A percentile compares a stretch with the other conserved stretches of the same genome.
These are phyloP conservation scores for Volutella citrinella DNA, from an alignment of 2,329 filamentous ascomycete species.

Conservation along the genomic window DNA sequence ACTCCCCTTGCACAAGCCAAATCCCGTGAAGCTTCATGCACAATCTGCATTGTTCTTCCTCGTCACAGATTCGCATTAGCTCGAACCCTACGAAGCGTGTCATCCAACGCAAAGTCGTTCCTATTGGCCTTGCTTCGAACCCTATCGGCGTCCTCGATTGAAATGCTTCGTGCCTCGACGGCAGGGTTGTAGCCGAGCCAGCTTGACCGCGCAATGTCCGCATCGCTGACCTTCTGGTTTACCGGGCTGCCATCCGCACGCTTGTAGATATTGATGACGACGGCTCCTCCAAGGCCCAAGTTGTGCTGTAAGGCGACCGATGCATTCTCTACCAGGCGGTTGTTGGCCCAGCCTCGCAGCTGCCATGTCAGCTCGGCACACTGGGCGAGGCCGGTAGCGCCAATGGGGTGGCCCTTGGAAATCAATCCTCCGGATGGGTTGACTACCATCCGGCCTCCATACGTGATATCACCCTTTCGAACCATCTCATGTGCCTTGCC, in stretches of 20 bases:
- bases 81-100: background rate
- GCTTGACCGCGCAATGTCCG: background rate
- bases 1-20: too few species aligned
- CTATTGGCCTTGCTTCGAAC: constrained; percentile 7
- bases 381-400: constrained; percentile 28
- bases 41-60: too few species aligned
- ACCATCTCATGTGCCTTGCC: constrained; percentile 16
- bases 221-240: background rate
- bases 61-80: too few species aligned
- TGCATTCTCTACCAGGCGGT: constrained; percentile 15
- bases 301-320: constrained; percentile 26
- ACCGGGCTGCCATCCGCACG: constrained; percentile 16
- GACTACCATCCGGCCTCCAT: constrained; percentile 14
- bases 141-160: constrained; percentile 1
- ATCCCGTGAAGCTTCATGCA: too few species aligned
- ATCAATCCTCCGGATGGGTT: constrained; percentile 28
- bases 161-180: constrained; percentile 6
- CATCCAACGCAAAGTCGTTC: constrained; percentile 9
- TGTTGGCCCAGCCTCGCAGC: constrained; percentile 28
- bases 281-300: constrained; percentile 74
- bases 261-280: constrained; percentile 80
- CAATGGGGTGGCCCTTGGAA: constrained; percentile 29
- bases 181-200: constrained; percentile 10
- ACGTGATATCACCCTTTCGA: constrained; percentile 9
- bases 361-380: constrained; percentile 30